phyloP scores from a whole-genome alignment of 768 basidiomycete species.

The Clavulina sp. region DNA sequence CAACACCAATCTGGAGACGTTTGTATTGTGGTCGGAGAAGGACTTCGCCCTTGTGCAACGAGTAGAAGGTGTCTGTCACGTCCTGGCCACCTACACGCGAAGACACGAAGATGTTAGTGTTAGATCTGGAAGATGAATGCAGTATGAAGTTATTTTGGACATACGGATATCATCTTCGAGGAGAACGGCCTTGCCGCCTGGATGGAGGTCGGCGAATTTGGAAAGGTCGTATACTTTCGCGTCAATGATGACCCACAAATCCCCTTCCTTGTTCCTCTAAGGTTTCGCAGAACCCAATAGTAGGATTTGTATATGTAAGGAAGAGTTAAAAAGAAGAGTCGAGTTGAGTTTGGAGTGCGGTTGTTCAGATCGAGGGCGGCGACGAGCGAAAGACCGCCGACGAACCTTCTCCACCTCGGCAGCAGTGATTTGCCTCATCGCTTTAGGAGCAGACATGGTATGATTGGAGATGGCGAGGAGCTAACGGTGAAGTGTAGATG shows the following conservation, averaged over 20 bases:
- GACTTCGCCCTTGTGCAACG: conserved; percentile 69
- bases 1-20: conserved; percentile 47
- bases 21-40: conserved; percentile 55
- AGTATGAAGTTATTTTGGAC: conserved; percentile 18
- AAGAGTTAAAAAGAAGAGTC: no score
- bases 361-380: no score
- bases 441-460: no score
- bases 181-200: conserved; percentile 63
- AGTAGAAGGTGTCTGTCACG: conserved; percentile 67
- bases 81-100: conserved; percentile 41
- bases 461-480: no score
- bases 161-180: conserved; percentile 49
- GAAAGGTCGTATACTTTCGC: conserved; percentile 68
- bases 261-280: no score
- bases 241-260: conserved; percentile 76
- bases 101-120: not conserved
- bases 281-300: no score
- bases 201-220: conserved; percentile 69
- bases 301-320: no score
- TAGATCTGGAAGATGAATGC: not conserved
- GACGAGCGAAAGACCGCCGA: no score
- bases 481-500: no score
- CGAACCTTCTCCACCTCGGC: no score
- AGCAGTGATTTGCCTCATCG: no score
- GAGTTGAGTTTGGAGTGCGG: no score